Conservation (phyloP, 2,329 filamentous ascomycete species). For the Colletotrichum echinochloae region DNA sequence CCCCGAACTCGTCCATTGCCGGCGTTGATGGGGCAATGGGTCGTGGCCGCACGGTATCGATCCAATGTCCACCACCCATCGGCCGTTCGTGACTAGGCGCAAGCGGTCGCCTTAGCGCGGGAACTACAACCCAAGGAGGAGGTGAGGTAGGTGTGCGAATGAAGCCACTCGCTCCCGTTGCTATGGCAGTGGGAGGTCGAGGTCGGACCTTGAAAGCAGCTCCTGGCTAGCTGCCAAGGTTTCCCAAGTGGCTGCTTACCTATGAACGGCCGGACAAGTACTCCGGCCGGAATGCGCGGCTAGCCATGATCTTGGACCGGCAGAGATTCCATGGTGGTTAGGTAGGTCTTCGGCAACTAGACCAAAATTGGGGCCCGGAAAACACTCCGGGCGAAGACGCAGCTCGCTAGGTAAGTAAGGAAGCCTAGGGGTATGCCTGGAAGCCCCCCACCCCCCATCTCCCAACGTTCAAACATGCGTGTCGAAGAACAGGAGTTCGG, state of each 20-base stretch:
- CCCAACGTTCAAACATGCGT: neutral
- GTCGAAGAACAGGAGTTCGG: conserved; percentile 19
- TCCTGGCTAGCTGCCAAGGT: neutral
- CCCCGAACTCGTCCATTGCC: neutral
- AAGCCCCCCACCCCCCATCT: no score
- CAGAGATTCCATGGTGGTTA: no score
- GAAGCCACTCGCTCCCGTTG: neutral
- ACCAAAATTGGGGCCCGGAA: no score
- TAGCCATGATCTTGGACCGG: neutral
- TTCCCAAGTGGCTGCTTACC: neutral
- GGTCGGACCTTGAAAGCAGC: neutral
- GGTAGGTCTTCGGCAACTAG: no score
- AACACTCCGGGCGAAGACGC: neutral
- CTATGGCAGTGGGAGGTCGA: no score
- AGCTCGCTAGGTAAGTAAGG: neutral
- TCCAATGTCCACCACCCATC: neutral
- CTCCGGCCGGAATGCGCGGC: neutral
- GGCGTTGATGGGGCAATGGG: conserved; percentile 18
- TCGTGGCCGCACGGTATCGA: conserved; percentile 14
- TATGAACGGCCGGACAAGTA: neutral
- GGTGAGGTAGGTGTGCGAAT: neutral
- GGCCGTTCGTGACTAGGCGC: neutral
- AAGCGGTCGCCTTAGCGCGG: neutral
- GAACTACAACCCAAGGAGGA: neutral
- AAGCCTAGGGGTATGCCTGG: neutral